Conservation (phyloP, 306 rosid genomes). For the Begonia loranthoides region DNA sequence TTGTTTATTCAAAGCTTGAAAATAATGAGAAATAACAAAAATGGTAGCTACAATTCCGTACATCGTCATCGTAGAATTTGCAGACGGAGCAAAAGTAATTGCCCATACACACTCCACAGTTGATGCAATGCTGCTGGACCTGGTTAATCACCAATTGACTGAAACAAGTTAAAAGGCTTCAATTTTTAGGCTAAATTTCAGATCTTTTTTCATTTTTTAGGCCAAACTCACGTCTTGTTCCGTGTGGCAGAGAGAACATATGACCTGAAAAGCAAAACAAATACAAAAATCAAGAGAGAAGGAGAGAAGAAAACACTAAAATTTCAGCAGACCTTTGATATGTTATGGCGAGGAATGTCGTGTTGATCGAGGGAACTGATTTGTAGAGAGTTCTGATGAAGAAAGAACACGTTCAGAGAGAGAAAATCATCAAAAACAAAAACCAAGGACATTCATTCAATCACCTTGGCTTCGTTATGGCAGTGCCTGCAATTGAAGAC, state of each 20-base stretch:
- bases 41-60: constrained; percentile 16
- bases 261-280: constrained; percentile 31
- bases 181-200: too few relatives aligned
- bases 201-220: background rate
- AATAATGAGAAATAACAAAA: background rate
- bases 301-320: constrained; percentile 4
- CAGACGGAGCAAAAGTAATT: constrained; percentile 62
- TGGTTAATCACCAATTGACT: constrained; percentile 7
- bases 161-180: too few relatives aligned
- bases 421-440: background rate
- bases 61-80: constrained; percentile 69
- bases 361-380: constrained; percentile 42
- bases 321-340: constrained; percentile 32
- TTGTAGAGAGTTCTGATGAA: constrained; percentile 42
- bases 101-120: constrained; percentile 77
- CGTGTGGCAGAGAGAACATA: constrained; percentile 61
- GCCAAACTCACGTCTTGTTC: constrained; percentile 71
- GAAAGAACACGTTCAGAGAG: background rate
- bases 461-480: constrained; percentile 64
- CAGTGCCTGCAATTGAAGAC: constrained; percentile 60
- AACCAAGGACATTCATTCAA: too few relatives aligned
- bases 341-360: constrained; percentile 66
- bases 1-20: background rate
- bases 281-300: constrained; percentile 1
- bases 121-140: constrained; percentile 72